Conservation (phyloP, 139 green algal genomes). For the Asterochloris sp. region DNA sequence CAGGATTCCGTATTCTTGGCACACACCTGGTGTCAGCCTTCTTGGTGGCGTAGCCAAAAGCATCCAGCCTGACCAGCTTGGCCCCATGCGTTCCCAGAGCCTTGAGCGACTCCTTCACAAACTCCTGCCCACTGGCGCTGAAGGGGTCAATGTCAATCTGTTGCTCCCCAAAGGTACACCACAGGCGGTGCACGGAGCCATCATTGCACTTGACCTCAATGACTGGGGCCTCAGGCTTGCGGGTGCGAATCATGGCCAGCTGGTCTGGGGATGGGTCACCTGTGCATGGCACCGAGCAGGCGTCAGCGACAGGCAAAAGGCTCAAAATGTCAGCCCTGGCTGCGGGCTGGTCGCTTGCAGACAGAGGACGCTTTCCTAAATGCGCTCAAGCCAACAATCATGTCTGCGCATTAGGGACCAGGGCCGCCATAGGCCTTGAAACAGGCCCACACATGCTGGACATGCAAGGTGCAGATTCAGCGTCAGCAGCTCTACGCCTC, state of each 20-base stretch:
- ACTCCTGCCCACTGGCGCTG: constrained; percentile 26
- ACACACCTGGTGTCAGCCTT: constrained; percentile 38
- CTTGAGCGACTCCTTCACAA: constrained; percentile 31
- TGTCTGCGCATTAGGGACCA: too few species aligned
- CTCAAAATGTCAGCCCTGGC: not conserved
- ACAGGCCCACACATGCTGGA: too few species aligned
- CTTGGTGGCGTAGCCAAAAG: constrained; percentile 52
- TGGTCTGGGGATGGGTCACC: constrained; percentile 34
- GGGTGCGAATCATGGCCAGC: constrained; percentile 31
- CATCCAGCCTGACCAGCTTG: constrained; percentile 41
- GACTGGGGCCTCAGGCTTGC: constrained; percentile 37
- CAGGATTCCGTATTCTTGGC: too few species aligned
- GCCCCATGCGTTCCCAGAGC: constrained; percentile 26
- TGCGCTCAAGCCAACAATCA: not conserved
- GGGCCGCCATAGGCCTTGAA: too few species aligned
- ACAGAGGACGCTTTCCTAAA: not conserved
- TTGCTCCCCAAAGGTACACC: constrained; percentile 44
- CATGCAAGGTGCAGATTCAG: too few species aligned
- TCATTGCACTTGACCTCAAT: constrained; percentile 29
- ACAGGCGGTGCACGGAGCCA: constrained; percentile 29
- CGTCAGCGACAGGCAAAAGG: not conserved
- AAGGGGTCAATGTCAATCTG: constrained; percentile 52
- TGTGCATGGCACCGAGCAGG: not conserved
- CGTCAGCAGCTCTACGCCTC: too few species aligned
- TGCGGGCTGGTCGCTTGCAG: not conserved